Conservation (phyloP, 164 flowering plant genomes). For the Stephania cephalantha region DNA sequence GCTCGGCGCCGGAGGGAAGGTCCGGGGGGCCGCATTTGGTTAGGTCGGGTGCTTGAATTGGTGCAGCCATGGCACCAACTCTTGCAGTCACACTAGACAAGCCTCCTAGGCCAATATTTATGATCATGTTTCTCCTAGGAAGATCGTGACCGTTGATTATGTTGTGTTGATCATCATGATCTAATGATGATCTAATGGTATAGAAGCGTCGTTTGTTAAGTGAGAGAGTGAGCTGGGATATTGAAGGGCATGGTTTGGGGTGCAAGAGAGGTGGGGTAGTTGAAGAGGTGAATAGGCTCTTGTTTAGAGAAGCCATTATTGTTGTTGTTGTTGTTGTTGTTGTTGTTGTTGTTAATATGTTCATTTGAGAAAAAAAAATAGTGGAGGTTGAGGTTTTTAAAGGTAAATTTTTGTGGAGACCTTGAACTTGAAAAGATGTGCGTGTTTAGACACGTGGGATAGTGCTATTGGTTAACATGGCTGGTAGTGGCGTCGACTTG, state of each 20-base stretch:
- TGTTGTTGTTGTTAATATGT: no score
- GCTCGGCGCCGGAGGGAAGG: constrained; percentile 21
- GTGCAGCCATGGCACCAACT: constrained; percentile 26
- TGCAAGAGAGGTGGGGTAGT: neutral
- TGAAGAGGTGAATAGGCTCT: neutral
- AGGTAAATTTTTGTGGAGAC: no score
- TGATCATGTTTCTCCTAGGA: constrained; percentile 36
- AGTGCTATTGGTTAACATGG: no score
- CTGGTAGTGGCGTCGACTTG: no score
- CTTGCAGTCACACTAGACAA: constrained; percentile 23
- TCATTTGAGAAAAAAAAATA: no score
- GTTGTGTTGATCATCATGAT: no score
- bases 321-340: no score
- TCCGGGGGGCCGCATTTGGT: constrained; percentile 35
- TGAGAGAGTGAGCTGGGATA: neutral
- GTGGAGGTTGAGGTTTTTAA: no score
- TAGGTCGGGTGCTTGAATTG: constrained; percentile 26
- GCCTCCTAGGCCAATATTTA: constrained; percentile 39
- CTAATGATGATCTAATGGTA: no score
- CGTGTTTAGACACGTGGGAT: no score
- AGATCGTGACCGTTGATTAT: no score
- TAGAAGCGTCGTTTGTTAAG: neutral
- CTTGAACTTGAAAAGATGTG: no score
- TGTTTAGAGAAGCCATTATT: constrained; percentile 4
- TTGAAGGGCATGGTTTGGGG: neutral